phyloP scores from a whole-genome alignment of 352 stramenopile genomes.

The Globisporangium barbulae region DNA sequence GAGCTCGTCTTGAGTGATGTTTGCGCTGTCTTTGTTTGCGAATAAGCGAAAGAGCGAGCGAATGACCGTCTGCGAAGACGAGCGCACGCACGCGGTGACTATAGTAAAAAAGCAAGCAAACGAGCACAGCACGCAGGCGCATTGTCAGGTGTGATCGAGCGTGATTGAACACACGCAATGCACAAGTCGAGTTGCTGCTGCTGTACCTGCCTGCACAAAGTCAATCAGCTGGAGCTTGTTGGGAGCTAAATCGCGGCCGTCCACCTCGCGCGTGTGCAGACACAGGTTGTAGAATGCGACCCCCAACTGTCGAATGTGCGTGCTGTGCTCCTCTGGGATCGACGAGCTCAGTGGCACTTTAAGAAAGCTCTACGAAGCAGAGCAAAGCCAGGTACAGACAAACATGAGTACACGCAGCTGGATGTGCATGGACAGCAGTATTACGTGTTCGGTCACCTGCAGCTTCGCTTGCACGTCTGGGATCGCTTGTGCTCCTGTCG shows the following conservation, averaged over 20 bases:
- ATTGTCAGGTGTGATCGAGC: not conserved
- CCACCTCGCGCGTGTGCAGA: constrained; percentile 27
- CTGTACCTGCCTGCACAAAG: constrained; percentile 66
- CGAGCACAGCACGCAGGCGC: not conserved
- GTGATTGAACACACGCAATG: no score
- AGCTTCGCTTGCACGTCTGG: constrained; percentile 28
- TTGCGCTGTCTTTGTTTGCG: constrained; percentile 20
- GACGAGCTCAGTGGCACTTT: constrained; percentile 29
- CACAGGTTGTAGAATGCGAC: constrained; percentile 54
- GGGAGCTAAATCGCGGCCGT: constrained; percentile 11
- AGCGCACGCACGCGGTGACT: constrained; percentile 67
- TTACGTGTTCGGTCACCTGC: constrained; percentile 29
- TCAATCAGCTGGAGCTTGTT: constrained; percentile 34
- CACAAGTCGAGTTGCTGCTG: not conserved
- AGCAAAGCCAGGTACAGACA: not conserved
- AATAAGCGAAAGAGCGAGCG: constrained; percentile 62
- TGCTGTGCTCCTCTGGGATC: constrained; percentile 26
- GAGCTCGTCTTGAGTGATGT: constrained; percentile 41
- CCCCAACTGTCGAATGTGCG: constrained; percentile 27
- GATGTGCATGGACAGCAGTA: not conserved
- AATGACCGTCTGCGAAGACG: constrained; percentile 58
- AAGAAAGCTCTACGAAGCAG: constrained; percentile 37
- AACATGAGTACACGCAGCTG: not conserved
- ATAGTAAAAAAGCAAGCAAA: not conserved
- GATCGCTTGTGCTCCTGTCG: constrained; percentile 21